Base-by-base conservation (phyloP, 768 basidiomycete genomes). In the Rossbeevera mucosa region DNA sequence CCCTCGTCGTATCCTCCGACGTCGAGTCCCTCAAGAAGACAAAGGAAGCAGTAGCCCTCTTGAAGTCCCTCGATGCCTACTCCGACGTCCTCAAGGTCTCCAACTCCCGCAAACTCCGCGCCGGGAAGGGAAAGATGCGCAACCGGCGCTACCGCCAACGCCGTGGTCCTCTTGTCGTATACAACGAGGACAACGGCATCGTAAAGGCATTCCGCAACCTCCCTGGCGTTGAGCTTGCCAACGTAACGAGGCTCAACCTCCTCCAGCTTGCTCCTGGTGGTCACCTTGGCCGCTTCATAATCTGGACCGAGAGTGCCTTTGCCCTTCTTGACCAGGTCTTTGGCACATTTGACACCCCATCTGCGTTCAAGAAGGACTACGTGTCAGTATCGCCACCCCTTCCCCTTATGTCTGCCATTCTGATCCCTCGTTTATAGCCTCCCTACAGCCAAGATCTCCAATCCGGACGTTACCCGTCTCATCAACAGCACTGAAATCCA, bases 401-500 rank as follows among this genome's bases (percentile, higher is more conserved):
- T 56, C 47, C 26, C 38, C 1, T 56, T 56, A 25, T 16, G 20
- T 38, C 9, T 16, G 13, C 33, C 5, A 11, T 11, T 46, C 51
- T 43, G 52, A 47, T 42, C 21, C 38, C 25, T 9, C 3, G 9
- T 13, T 25, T 21, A 21, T 54, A 93, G 88, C 72, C 85, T 99
- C 57, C 96, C 96, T 58, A 80, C 88, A 31, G 86, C 95, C 71
- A 99, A 99, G 85, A 94, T 98, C 74, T 70, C 85, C 74, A 94
- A 97, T 80, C 88, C 94, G 48, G 95, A 99, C 64, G 86, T 98
- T 62, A 94, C 95, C 62, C 89, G 94, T 59, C 76, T 98, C 67
- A 99, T 98, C 81, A 95, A 97, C 83, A 93, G 90, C 71, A 85
- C 88, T 56, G 96, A 97, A 77, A 96, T 99, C 71, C 96, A 99